Percentiles rank a stretch among this genome's conserved stretches.
Conservation (phyloP, 2,329 filamentous ascomycete species). For the Fusarium avenaceum region DNA sequence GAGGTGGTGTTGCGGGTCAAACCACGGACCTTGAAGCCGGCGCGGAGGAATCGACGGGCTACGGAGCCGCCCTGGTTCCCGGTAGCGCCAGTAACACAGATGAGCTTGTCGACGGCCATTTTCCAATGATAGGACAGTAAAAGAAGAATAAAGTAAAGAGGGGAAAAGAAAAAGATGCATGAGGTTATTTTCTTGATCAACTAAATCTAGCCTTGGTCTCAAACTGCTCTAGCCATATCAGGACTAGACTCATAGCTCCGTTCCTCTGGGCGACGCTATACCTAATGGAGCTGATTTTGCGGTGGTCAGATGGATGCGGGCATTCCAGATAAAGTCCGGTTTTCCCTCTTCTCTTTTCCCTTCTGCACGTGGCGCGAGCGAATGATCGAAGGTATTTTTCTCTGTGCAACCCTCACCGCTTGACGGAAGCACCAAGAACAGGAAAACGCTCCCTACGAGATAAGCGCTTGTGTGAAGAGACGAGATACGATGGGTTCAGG, state of each 20-base stretch:
- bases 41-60: conserved; percentile 60
- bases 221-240: not conserved
- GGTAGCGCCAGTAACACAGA: conserved; percentile 63
- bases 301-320: not conserved
- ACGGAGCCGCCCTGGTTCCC: conserved; percentile 67
- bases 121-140: not conserved
- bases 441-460: not conserved
- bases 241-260: not conserved
- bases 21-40: conserved; percentile 61
- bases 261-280: not conserved
- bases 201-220: not conserved
- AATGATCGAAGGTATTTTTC: not conserved
- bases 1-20: conserved; percentile 62
- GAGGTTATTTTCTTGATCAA: not conserved
- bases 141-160: not conserved
- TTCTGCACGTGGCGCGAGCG: not conserved
- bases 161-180: not conserved
- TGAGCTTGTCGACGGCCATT: conserved; percentile 52
- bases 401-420: not conserved
- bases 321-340: not conserved
- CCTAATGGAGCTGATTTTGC: not conserved
- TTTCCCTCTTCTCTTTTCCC: not conserved
- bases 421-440: not conserved
- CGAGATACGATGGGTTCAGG: conserved; percentile 2
- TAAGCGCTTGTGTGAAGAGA: not conserved